These are phyloP conservation scores for Acacia pycnantha DNA, from an alignment of 331 rosid genomes.

Conservation along the genomic window DNA sequence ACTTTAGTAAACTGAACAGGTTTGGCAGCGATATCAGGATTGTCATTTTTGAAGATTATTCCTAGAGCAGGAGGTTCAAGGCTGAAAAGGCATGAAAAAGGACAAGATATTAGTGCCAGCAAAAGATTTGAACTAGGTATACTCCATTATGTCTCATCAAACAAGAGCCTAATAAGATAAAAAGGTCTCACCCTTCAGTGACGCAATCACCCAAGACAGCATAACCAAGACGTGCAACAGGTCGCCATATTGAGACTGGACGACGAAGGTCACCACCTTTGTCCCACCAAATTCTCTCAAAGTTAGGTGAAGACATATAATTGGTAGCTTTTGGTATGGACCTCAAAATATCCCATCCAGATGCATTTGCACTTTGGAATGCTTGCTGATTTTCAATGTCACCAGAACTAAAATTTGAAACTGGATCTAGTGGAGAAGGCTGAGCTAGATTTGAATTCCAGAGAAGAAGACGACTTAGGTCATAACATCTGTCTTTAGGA, in stretches of 20 bases:
- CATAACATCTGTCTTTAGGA: slow-evolving; percentile 47
- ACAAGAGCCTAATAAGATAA: slow-evolving; percentile 13
- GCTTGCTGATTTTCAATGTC: slow-evolving; percentile 53
- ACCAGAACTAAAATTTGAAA: slow-evolving; percentile 46
- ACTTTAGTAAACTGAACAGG: slow-evolving; percentile 96
- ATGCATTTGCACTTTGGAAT: slow-evolving; percentile 49
- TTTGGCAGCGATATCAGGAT: slow-evolving; percentile 77
- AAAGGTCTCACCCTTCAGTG: slow-evolving; percentile 82
- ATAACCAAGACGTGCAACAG: slow-evolving; percentile 77
- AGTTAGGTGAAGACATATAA: slow-evolving; percentile 80
- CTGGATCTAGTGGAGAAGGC: slow-evolving; percentile 43
- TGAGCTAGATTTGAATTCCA: slow-evolving; percentile 63
- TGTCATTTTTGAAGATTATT: slow-evolving; percentile 78
- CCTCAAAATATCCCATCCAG: slow-evolving; percentile 84
- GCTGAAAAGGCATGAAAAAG: slow-evolving; percentile 51
- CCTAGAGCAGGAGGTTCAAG: slow-evolving; percentile 96
- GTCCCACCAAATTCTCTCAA: slow-evolving; percentile 99
- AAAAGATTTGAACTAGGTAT: slow-evolving; percentile 2
- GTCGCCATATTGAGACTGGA: slow-evolving; percentile 96
- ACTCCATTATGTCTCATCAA: slow-evolving; percentile 5
- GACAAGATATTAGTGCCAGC: slow-evolving; percentile 24
- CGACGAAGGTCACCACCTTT: slow-evolving; percentile 80
- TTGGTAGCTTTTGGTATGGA: slow-evolving; percentile 77
- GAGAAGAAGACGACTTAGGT: slow-evolving; percentile 83
- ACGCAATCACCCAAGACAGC: slow-evolving; percentile 89